phyloP scores from a whole-genome alignment of 2,329 filamentous ascomycete species.

The Furcasterigmium sp. region DNA sequence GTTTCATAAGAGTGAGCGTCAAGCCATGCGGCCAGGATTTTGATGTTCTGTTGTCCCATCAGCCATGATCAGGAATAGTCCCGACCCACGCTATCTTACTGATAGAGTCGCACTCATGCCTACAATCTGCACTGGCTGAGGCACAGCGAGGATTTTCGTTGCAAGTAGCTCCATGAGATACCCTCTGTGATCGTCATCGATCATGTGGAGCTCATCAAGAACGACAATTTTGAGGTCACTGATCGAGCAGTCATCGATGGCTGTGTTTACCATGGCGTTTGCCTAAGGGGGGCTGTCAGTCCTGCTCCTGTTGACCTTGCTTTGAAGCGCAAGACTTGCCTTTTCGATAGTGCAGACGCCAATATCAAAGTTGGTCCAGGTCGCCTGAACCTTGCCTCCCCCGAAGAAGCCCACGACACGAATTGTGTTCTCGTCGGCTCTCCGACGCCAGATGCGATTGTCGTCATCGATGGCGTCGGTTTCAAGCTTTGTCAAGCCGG shows the following conservation, averaged over 20 bases:
- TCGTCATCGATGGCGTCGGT: slow-evolving; percentile 23
- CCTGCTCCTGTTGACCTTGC: neutral
- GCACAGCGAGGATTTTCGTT: slow-evolving; percentile 66
- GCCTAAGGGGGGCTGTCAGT: slow-evolving; percentile 40
- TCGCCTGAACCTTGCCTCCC: slow-evolving; percentile 60
- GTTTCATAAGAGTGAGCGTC: slow-evolving; percentile 67
- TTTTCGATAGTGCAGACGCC: slow-evolving; percentile 79
- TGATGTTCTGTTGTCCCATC: slow-evolving; percentile 53
- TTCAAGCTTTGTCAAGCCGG: slow-evolving; percentile 44
- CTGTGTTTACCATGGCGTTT: slow-evolving; percentile 67
- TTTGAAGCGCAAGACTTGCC: slow-evolving; percentile 19
- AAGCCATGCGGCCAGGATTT: slow-evolving; percentile 65
- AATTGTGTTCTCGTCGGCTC: slow-evolving; percentile 52
- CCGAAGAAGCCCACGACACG: slow-evolving; percentile 71
- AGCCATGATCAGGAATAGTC: neutral
- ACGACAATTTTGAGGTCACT: slow-evolving; percentile 62
- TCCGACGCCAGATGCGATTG: slow-evolving; percentile 44
- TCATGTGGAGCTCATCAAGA: slow-evolving; percentile 77
- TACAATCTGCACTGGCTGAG: slow-evolving; percentile 63
- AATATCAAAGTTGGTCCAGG: slow-evolving; percentile 72
- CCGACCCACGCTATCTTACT: too few species aligned
- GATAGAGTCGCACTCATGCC: slow-evolving; percentile 78
- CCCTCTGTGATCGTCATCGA: slow-evolving; percentile 70
- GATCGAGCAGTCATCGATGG: slow-evolving; percentile 66
- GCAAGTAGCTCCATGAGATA: slow-evolving; percentile 71